Evolutionary conservation across 2,329 filamentous ascomycete genomes (phyloP).

Genomic region (Sporothrix protearum): DNA sequence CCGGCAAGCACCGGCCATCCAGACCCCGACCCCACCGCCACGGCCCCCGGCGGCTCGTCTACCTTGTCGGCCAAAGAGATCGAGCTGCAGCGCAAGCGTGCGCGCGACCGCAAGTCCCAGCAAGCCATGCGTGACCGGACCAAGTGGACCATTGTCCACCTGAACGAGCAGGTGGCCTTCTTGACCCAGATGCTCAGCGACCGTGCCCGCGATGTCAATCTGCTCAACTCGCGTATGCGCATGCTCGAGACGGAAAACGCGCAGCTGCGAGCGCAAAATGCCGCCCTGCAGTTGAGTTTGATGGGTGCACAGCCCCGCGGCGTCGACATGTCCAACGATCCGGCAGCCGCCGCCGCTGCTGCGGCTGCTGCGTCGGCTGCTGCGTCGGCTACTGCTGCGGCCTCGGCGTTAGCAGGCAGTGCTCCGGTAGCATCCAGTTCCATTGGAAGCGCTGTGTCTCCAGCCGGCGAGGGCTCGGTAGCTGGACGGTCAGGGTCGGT

Average conservation of each 20-base stretch:
- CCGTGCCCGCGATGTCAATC: constrained; percentile 26
- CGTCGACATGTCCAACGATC: constrained; percentile 2
- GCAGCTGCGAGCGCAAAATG: constrained; percentile 34
- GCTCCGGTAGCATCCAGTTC: neutral
- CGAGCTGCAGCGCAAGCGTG: constrained; percentile 35
- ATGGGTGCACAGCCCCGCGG: constrained; percentile 27
- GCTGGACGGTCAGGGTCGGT: neutral
- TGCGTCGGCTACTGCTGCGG: neutral
- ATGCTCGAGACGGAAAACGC: constrained; percentile 33
- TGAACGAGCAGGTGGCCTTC: constrained; percentile 34
- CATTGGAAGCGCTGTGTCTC: neutral
- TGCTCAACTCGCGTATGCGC: constrained; percentile 29
- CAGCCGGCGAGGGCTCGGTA: neutral
- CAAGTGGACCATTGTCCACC: constrained; percentile 34
- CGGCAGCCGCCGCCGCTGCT: neutral
- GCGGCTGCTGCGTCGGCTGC: neutral
- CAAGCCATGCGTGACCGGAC: constrained; percentile 38
- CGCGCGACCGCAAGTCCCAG: constrained; percentile 35
- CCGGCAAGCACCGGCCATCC: neutral
- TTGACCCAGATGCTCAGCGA: constrained; percentile 32
- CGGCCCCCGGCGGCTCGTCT: neutral
- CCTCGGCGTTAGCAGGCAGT: neutral
- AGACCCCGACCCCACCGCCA: neutral
- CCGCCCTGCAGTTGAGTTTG: constrained; percentile 33
- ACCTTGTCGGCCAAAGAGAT: constrained; percentile 24